Evolutionary conservation across 2,329 filamentous ascomycete genomes (phyloP).

Genomic region (Verticillium nonalfalfae): DNA sequence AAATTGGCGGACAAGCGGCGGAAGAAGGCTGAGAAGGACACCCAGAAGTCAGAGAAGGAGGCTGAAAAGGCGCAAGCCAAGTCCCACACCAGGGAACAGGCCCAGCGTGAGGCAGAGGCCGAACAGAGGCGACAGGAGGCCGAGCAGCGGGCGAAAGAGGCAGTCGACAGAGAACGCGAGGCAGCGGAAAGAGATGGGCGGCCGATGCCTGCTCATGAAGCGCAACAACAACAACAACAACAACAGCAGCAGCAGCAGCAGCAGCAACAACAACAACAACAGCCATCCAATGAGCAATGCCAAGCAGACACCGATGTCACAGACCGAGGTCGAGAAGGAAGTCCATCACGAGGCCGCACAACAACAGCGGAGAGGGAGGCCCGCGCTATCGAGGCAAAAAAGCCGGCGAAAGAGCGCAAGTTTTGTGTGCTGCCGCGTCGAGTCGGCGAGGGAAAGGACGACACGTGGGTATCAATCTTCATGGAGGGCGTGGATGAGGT

Average conservation of each 20-base stretch:
- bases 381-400: slow-evolving; percentile 16
- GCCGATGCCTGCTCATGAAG: background rate
- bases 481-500: slow-evolving; percentile 85
- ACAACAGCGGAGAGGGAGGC: slow-evolving; percentile 2
- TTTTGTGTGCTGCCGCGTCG: slow-evolving; percentile 70
- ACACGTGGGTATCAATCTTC: slow-evolving; percentile 70
- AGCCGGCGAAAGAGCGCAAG: slow-evolving; percentile 55
- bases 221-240: background rate
- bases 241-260: background rate
- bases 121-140: slow-evolving; percentile 4
- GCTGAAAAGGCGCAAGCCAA: slow-evolving; percentile 18
- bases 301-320: background rate
- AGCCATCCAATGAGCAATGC: background rate
- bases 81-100: slow-evolving; percentile 9
- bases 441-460: slow-evolving; percentile 51
- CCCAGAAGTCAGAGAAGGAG: slow-evolving; percentile 24
- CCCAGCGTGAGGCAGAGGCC: slow-evolving; percentile 7
- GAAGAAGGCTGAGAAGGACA: slow-evolving; percentile 35
- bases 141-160: slow-evolving; percentile 6
- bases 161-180: slow-evolving; percentile 7
- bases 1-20: slow-evolving; percentile 52
- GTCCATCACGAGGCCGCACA: slow-evolving; percentile 1
- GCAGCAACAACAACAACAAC: background rate
- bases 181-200: background rate
- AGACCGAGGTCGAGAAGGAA: background rate